Evolutionary conservation across 2,329 filamentous ascomycete species (phyloP).

Genomic region (Cladobotryum protrusum): DNA sequence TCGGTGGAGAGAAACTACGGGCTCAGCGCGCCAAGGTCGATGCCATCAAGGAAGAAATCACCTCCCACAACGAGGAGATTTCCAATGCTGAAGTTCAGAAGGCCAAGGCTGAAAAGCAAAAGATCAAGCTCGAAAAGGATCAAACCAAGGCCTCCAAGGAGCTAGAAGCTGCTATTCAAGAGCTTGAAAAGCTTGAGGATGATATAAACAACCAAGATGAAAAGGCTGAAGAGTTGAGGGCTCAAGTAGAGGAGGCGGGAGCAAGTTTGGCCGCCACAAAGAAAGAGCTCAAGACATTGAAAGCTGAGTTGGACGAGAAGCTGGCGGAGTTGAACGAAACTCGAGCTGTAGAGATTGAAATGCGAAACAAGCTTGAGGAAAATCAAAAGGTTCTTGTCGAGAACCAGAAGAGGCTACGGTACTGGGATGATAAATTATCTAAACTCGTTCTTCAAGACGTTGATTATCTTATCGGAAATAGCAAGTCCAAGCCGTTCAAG

Average conservation of each 20-base stretch:
- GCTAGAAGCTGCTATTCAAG: conserved; percentile 61
- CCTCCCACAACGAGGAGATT: conserved; percentile 71
- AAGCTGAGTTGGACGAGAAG: conserved; percentile 81
- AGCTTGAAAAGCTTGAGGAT: conserved; percentile 70
- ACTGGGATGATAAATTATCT: conserved; percentile 85
- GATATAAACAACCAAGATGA: conserved; percentile 73
- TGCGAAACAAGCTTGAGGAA: conserved; percentile 96
- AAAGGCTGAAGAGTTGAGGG: conserved; percentile 65
- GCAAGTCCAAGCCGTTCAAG: conserved; percentile 22
- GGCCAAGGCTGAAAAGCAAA: conserved; percentile 91
- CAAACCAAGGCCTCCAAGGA: conserved; percentile 73
- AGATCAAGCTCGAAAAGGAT: conserved; percentile 79
- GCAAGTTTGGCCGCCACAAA: conserved; percentile 72
- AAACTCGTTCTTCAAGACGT: conserved; percentile 82
- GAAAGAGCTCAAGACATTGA: conserved; percentile 70
- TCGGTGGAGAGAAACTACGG: conserved; percentile 88
- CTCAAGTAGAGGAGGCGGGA: conserved; percentile 75
- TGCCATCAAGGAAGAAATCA: conserved; percentile 77
- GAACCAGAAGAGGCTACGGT: conserved; percentile 74
- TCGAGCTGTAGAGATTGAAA: conserved; percentile 87
- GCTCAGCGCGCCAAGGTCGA: conserved; percentile 89
- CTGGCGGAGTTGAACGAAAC: conserved; percentile 81
- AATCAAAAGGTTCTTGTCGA: conserved; percentile 84
- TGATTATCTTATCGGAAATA: conserved; percentile 52
- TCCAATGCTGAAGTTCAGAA: conserved; percentile 82